Conservation (phyloP, 495 filamentous ascomycete genomes). For the Aspergillus campestris region DNA sequence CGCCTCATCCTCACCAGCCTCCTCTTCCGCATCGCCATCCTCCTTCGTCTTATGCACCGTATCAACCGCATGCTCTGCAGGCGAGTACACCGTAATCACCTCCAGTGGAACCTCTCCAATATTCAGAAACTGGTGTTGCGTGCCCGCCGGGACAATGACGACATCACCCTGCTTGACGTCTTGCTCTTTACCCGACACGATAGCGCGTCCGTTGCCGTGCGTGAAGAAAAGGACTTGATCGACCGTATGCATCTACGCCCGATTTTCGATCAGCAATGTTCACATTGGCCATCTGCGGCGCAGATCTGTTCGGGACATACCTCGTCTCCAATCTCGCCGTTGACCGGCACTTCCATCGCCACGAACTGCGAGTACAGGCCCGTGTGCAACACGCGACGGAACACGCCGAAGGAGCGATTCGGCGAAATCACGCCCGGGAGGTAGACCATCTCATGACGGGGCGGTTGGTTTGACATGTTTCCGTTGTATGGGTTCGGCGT, state of each 20-base stretch:
- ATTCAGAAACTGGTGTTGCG: constrained; percentile 61
- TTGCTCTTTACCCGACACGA: constrained; percentile 51
- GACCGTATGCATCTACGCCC: constrained; percentile 38
- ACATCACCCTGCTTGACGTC: constrained; percentile 50
- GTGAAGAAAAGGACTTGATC: constrained; percentile 61
- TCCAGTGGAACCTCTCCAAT: constrained; percentile 44
- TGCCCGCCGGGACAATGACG: constrained; percentile 56
- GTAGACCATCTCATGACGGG: constrained; percentile 49
- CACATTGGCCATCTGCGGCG: not conserved
- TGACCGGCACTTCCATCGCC: constrained; percentile 54
- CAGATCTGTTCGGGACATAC: constrained; percentile 16
- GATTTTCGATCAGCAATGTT: not conserved
- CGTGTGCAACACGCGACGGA: constrained; percentile 54
- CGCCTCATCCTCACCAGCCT: constrained; percentile 51
- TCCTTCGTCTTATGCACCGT: constrained; percentile 56
- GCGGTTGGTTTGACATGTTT: constrained; percentile 29
- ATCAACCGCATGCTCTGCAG: constrained; percentile 48
- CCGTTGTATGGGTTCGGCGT: not conserved
- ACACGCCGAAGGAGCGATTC: constrained; percentile 46
- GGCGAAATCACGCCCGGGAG: constrained; percentile 45
- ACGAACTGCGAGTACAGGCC: constrained; percentile 56
- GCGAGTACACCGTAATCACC: constrained; percentile 54
- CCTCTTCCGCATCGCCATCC: constrained; percentile 52
- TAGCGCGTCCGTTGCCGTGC: constrained; percentile 46
- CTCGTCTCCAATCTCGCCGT: constrained; percentile 59